Evolutionary conservation across 495 filamentous ascomycete genomes (phyloP), one percentile per base, ranked within the genome.

Genomic region (Astrocystis sublimbata): DNA sequence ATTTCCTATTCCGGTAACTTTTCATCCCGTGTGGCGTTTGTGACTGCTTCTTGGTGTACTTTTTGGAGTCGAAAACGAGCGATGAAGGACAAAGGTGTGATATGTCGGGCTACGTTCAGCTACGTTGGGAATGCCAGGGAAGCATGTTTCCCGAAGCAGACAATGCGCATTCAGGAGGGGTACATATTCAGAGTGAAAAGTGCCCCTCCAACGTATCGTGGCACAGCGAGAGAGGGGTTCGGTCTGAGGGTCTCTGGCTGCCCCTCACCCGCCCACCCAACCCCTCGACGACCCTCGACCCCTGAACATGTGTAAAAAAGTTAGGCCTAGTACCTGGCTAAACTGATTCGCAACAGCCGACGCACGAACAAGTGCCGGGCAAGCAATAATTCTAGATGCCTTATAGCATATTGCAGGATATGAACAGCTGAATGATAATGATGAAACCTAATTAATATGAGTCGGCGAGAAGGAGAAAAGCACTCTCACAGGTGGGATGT

Each of bases 301-400:
- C n/a, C n/a, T 23, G 23, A 31, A 53, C 31, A 13, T 36, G 50
- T 36, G 50, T 10, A 31, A 21, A 2, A 23, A 12, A 15, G 40
- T 4, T 4, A 42, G n/a, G n/a, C n/a, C n/a, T n/a, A n/a, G n/a
- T n/a, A 42, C 19, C 10, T 1, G 17, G 12, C 51, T 26, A 54
- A 23, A 54, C 28, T 23, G n/a, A n/a, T n/a, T n/a, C n/a, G 36
- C 53, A 56, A 56, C 38, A 56, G 53, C 53, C 53, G 53, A 15
- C 21, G 38, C 28, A 23, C 15, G 23, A 42, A 23, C 40, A 57
- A 57, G 54, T 57, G 54, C 54, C 54, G 54, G 54, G 1, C 38
- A 43, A 17, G 12, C 30, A 35, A 35, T 33, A 52, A 52, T 23
- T 33, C 30, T 21, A 30, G 5, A 52, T 28, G 49, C 30, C 35